Conservation (phyloP, 2,329 filamentous ascomycete species). For the Fusarium chlamydosporum region DNA sequence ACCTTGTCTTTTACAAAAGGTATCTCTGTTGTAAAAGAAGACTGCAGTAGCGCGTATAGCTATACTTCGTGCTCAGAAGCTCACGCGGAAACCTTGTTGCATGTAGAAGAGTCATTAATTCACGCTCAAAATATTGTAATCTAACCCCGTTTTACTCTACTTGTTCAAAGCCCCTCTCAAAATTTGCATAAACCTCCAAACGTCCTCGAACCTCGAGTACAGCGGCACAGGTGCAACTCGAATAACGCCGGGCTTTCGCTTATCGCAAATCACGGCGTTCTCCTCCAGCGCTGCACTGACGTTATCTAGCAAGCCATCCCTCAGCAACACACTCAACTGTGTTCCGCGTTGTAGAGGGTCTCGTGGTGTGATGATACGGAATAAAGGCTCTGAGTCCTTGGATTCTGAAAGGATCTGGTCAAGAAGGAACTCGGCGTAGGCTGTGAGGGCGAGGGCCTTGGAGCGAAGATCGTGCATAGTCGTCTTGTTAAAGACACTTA, state of each 20-base stretch:
- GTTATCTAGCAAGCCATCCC: conserved; percentile 76
- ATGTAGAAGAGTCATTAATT: not conserved
- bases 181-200: conserved; percentile 65
- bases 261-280: conserved; percentile 82
- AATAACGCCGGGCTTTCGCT: conserved; percentile 88
- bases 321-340: conserved; percentile 81
- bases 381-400: conserved; percentile 57
- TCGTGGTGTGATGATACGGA: conserved; percentile 77
- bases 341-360: conserved; percentile 79
- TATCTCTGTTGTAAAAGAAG: not conserved
- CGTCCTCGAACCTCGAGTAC: conserved; percentile 85
- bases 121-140: conserved; percentile 17
- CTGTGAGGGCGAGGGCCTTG: conserved; percentile 81
- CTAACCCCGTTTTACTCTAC: conserved; percentile 16
- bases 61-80: too few relatives aligned
- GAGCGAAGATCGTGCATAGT: conserved; percentile 76
- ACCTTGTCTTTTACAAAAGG: not conserved
- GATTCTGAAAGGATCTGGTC: conserved; percentile 58
- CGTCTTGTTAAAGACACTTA: conserved; percentile 81
- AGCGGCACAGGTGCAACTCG: conserved; percentile 86
- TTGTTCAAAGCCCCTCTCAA: conserved; percentile 54
- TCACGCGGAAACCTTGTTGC: too few relatives aligned
- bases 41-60: not conserved
- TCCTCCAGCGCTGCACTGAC: conserved; percentile 75
- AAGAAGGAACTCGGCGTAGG: conserved; percentile 80